Evolutionary conservation across 805 yeast species (phyloP), one percentile per base, ranked within the genome.

Genomic region (Starmerella khaoyaiensis): DNA sequence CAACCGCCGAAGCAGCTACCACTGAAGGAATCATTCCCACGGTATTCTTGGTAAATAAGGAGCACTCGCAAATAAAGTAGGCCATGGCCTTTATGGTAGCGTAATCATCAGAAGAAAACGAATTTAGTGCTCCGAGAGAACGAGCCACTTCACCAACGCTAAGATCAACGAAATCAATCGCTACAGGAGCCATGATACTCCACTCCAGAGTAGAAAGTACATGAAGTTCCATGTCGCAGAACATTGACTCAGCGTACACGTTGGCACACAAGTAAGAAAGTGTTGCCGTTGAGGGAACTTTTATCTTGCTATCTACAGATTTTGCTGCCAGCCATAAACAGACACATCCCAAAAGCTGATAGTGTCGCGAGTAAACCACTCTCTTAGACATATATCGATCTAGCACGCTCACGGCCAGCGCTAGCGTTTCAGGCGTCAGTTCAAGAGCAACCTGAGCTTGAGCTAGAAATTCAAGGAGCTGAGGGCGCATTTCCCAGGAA

Each of bases 271-370:
- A 63, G 49, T 68, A 72, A 40, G 78, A 73, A 39, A 82, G 65
- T 52, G 81, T 93, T 22, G 69, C 63, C 36, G 80, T 65, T 46
- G 81, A 69, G 31, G 93, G 93, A 33, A 79, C 71, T 49, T 82
- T 65, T 41, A 74, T 72, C 53, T 90, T 69, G 54, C 76, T 75
- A 42, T 82, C 82, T 51, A 71, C 71, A n/a, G 76, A 67, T 57
- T 87, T 87, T 19, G 94, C 76, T 2, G 94, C 82, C 22, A 87
- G 69, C 96, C 97, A 87, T 24, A 87, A 62, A 43, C 94, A 82
- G 4, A 94, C 82, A 43, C 93, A 79, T 22, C 93, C 83, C 9
- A 87, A 87, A 37, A 87, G 67, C 58, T 86, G 95, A 44, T 82
- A 76, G 59, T 86, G 97, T 40, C 80, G 86, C 47, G 76, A 72